These are phyloP conservation scores for Aegilops umbellulata DNA, from an alignment of 176 grass and related monocot species.

Conservation along the genomic window DNA sequence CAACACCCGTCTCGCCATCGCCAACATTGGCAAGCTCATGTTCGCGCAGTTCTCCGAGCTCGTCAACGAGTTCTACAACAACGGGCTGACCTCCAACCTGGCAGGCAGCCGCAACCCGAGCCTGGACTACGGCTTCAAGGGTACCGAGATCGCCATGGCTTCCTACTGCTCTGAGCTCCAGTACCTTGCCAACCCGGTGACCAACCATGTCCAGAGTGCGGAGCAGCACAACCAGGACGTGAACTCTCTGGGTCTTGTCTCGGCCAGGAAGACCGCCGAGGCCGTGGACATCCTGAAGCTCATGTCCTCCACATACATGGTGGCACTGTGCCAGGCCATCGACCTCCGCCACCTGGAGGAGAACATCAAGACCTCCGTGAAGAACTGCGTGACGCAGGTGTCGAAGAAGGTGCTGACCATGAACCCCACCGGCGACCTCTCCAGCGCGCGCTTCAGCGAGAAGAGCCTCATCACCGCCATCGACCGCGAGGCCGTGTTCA, in stretches of 20 bases:
- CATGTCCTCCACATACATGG: constrained; percentile 82
- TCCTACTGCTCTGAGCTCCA: constrained; percentile 97
- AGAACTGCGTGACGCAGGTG: constrained; percentile 55
- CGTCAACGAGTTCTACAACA: constrained; percentile 99
- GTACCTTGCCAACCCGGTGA: constrained; percentile 86
- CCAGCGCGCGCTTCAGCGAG: constrained; percentile 64
- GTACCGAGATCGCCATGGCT: constrained; percentile 94
- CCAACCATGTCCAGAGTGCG: constrained; percentile 96
- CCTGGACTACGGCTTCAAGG: constrained; percentile 96
- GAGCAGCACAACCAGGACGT: constrained; percentile 99
- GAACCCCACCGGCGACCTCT: constrained; percentile 60
- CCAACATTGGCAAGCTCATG: constrained; percentile 94
- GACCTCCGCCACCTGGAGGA: constrained; percentile 89
- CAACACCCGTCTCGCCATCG: constrained; percentile 85
- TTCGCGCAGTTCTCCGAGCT: constrained; percentile 98
- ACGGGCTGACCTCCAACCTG: constrained; percentile 85
- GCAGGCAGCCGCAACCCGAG: constrained; percentile 87
- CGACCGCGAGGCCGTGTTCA: constrained; percentile 72
- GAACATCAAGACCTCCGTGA: constrained; percentile 73
- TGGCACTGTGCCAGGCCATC: constrained; percentile 76
- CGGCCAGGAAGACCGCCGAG: constrained; percentile 83
- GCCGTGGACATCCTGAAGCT: constrained; percentile 92
- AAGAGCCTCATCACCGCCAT: constrained; percentile 69
- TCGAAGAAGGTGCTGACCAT: constrained; percentile 77
- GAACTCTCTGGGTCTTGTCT: constrained; percentile 89